Percentiles rank a stretch among this genome's conserved stretches.
Evolutionary conservation across 768 basidiomycete genomes (phyloP).

Genomic region (Serpula lacrymans): DNA sequence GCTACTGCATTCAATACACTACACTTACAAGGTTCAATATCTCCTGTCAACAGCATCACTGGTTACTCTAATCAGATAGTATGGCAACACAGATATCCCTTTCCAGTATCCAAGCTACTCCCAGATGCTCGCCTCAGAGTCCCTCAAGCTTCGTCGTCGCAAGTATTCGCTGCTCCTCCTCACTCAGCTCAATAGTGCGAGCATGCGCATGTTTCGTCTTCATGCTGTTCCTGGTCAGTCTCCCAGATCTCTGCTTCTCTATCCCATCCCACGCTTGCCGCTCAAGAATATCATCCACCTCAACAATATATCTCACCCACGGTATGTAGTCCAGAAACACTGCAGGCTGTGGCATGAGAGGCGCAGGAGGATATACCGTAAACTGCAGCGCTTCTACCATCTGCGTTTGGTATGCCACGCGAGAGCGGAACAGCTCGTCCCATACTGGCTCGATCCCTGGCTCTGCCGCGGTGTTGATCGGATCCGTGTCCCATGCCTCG

Average conservation of each 20-base stretch:
- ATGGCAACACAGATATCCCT: too few species aligned
- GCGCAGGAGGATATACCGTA: constrained; percentile 40
- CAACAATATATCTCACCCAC: constrained; percentile 61
- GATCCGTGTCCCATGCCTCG: constrained; percentile 26
- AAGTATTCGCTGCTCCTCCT: constrained; percentile 33
- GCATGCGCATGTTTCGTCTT: constrained; percentile 40
- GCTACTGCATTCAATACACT: too few species aligned
- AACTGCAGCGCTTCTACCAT: constrained; percentile 46
- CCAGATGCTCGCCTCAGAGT: too few species aligned
- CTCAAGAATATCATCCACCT: constrained; percentile 51
- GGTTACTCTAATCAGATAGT: too few species aligned
- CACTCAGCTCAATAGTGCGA: constrained; percentile 40
- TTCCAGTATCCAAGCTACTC: too few species aligned
- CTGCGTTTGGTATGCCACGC: constrained; percentile 42
- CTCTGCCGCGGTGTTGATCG: constrained; percentile 32
- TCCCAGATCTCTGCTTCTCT: constrained; percentile 26
- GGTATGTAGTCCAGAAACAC: constrained; percentile 71
- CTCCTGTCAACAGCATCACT: too few species aligned
- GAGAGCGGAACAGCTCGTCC: constrained; percentile 36
- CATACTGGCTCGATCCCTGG: constrained; percentile 16
- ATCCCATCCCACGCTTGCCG: constrained; percentile 31
- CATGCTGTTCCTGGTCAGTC: constrained; percentile 60
- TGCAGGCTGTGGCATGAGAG: constrained; percentile 40
- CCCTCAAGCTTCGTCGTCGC: constrained; percentile 16
- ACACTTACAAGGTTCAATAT: too few species aligned